These are phyloP conservation scores for Aspergillus transmontanensis DNA, from an alignment of 2,329 filamentous ascomycete species.

Conservation along the genomic window DNA sequence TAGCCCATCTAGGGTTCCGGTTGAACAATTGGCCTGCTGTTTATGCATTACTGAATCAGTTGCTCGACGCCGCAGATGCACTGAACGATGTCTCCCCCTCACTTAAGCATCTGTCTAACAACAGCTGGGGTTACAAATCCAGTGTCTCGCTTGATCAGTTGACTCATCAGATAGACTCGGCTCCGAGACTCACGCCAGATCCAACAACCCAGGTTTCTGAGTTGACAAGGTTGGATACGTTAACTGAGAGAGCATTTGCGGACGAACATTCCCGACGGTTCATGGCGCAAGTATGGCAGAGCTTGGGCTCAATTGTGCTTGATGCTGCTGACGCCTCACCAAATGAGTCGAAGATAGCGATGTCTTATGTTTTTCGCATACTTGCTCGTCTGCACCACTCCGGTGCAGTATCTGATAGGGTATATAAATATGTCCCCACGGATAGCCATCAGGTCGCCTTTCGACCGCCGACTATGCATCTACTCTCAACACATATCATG, in stretches of 20 bases:
- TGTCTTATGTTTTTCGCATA: conserved; percentile 48
- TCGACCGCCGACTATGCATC: conserved; percentile 47
- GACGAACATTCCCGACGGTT: conserved; percentile 26
- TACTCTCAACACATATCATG: conserved; percentile 50
- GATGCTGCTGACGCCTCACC: conserved; percentile 39
- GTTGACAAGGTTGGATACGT: conserved; percentile 22
- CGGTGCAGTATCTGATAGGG: conserved; percentile 43
- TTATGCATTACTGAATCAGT: conserved; percentile 38
- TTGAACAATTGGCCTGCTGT: conserved; percentile 45
- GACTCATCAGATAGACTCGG: conserved; percentile 18
- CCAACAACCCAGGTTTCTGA: neutral
- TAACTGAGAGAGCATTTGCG: conserved; percentile 29
- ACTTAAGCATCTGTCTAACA: conserved; percentile 29
- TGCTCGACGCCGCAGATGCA: conserved; percentile 41
- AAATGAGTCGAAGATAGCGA: conserved; percentile 40
- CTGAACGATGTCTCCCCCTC: conserved; percentile 20
- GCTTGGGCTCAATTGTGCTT: conserved; percentile 44
- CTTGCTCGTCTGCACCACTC: conserved; percentile 50
- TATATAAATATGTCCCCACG: conserved; percentile 44
- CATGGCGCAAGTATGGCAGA: conserved; percentile 43
- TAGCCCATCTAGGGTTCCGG: conserved; percentile 43
- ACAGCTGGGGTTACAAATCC: conserved; percentile 27
- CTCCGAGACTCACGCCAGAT: conserved; percentile 9
- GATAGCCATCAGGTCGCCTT: conserved; percentile 32
- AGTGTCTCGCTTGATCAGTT: conserved; percentile 34